Evolutionary conservation across 805 yeast species (phyloP).

Genomic region (Barnettozyma sucrosica): DNA sequence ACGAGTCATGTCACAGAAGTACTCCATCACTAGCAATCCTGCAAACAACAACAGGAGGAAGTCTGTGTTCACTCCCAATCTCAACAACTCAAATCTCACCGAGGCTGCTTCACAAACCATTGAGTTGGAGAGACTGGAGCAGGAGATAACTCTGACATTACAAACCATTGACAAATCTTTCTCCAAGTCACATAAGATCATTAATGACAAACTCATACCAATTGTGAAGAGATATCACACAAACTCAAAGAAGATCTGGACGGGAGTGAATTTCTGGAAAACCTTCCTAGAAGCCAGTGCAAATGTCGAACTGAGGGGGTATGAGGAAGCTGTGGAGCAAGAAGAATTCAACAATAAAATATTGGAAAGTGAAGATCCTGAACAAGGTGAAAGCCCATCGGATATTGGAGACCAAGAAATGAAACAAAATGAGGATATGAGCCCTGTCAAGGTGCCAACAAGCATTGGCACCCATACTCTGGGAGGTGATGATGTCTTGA

Average conservation of each 20-base stretch:
- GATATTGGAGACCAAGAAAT: slow-evolving; percentile 11
- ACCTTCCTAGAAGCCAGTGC: slow-evolving; percentile 73
- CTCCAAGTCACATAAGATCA: slow-evolving; percentile 57
- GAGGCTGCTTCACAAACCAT: slow-evolving; percentile 24
- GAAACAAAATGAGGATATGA: slow-evolving; percentile 22
- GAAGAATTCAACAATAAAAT: slow-evolving; percentile 1
- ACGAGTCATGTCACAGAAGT: slow-evolving; percentile 18
- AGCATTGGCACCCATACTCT: slow-evolving; percentile 6
- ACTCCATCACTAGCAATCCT: slow-evolving; percentile 12
- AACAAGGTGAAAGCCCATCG: slow-evolving; percentile 5
- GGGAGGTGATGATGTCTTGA: slow-evolving; percentile 11
- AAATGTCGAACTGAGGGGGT: slow-evolving; percentile 51
- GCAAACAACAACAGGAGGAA: slow-evolving; percentile 20
- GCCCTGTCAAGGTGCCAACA: slow-evolving; percentile 23
- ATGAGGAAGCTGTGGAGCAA: slow-evolving; percentile 34
- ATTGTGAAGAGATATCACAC: slow-evolving; percentile 53
- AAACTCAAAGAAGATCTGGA: slow-evolving; percentile 57
- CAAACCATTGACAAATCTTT: slow-evolving; percentile 78
- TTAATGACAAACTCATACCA: slow-evolving; percentile 66
- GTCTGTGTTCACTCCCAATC: slow-evolving; percentile 22
- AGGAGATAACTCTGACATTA: slow-evolving; percentile 66
- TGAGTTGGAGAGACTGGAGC: slow-evolving; percentile 62
- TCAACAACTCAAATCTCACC: slow-evolving; percentile 10
- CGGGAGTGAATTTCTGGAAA: slow-evolving; percentile 69
- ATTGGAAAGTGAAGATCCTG: neutral